Evolutionary conservation across 2,329 filamentous ascomycete species (phyloP).

Genomic region (Talaromyces sp.): DNA sequence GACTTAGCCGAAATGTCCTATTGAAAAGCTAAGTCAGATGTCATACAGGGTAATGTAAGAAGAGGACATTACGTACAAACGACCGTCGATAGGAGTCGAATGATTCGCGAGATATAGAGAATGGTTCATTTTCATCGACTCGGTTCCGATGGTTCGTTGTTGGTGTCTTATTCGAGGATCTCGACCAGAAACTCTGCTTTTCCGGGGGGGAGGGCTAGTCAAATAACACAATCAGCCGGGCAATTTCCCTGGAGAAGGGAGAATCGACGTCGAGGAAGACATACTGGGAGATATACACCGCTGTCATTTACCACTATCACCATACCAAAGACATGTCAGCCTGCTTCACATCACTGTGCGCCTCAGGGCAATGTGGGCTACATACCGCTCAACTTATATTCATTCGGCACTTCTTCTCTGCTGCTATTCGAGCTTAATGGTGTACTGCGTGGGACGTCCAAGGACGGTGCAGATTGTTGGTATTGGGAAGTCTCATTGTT

Average conservation of each 20-base stretch:
- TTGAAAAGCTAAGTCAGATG: slow-evolving; percentile 18
- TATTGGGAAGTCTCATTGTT: slow-evolving; percentile 55
- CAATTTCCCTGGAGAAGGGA: not conserved
- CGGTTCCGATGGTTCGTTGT: slow-evolving; percentile 60
- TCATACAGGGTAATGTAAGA: not conserved
- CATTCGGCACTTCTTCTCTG: slow-evolving; percentile 63
- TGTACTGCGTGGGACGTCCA: slow-evolving; percentile 43
- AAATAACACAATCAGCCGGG: slow-evolving; percentile 9
- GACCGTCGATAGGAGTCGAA: slow-evolving; percentile 96
- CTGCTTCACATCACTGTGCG: not conserved
- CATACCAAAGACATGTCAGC: slow-evolving; percentile 27
- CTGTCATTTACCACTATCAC: slow-evolving; percentile 85
- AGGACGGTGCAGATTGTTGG: slow-evolving; percentile 34
- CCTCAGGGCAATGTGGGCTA: not conserved
- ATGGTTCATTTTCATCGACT: slow-evolving; percentile 81
- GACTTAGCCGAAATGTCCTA: slow-evolving; percentile 89
- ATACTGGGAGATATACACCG: slow-evolving; percentile 88
- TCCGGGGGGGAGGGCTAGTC: slow-evolving; percentile 79
- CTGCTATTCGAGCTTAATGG: slow-evolving; percentile 58
- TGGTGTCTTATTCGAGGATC: slow-evolving; percentile 46
- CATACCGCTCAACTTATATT: slow-evolving; percentile 76
- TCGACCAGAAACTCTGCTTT: slow-evolving; percentile 73
- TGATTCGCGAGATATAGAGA: slow-evolving; percentile 91
- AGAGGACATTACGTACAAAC: slow-evolving; percentile 62
- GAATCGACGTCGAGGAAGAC: slow-evolving; percentile 26